A percentile compares a stretch with the other conserved stretches of the same genome.
These are phyloP conservation scores for Penicillium bialowiezense DNA, from an alignment of 495 filamentous ascomycete species.

Conservation along the genomic window DNA sequence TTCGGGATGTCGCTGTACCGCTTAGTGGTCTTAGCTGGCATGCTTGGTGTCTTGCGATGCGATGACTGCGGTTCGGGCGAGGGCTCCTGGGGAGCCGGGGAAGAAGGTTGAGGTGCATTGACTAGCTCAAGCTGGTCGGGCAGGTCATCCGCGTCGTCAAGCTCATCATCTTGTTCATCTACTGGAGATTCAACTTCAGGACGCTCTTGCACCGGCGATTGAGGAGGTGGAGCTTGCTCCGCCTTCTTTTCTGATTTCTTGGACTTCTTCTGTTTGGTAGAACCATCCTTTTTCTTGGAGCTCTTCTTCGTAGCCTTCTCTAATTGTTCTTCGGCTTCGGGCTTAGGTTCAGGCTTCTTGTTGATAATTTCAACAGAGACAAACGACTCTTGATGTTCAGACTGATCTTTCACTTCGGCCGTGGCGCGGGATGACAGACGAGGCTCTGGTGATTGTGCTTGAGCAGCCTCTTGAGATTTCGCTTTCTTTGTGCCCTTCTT, in stretches of 20 bases:
- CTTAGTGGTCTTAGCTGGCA: constrained; percentile 43
- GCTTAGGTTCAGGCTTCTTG: constrained; percentile 14
- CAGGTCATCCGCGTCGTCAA: constrained; percentile 20
- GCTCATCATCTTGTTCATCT: constrained; percentile 17
- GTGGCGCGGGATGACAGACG: constrained; percentile 10
- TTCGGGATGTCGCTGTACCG: constrained; percentile 45
- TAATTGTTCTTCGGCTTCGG: constrained; percentile 30
- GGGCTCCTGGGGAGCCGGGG: constrained; percentile 10
- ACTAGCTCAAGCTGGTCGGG: constrained; percentile 27
- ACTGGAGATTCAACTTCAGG: constrained; percentile 1
- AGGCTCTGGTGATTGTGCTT: constrained; percentile 25
- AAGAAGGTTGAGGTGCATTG: constrained; percentile 17
- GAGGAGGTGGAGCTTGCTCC: constrained; percentile 7
- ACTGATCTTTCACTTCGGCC: constrained; percentile 28
- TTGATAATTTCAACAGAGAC: constrained; percentile 35
- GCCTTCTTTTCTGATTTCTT: constrained; percentile 45
- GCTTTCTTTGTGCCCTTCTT: constrained; percentile 29
- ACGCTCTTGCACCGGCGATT: constrained; percentile 8
- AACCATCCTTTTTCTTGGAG: constrained; percentile 39
- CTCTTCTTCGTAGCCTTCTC: constrained; percentile 29
- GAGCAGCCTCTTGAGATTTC: constrained; percentile 22
- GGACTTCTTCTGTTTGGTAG: constrained; percentile 37
- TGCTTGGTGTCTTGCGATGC: constrained; percentile 27
- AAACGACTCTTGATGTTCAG: constrained; percentile 36
- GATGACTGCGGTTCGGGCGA: constrained; percentile 5